Evolutionary conservation across 257 asterid genomes (phyloP).

Genomic region (Solanum chmielewskii): DNA sequence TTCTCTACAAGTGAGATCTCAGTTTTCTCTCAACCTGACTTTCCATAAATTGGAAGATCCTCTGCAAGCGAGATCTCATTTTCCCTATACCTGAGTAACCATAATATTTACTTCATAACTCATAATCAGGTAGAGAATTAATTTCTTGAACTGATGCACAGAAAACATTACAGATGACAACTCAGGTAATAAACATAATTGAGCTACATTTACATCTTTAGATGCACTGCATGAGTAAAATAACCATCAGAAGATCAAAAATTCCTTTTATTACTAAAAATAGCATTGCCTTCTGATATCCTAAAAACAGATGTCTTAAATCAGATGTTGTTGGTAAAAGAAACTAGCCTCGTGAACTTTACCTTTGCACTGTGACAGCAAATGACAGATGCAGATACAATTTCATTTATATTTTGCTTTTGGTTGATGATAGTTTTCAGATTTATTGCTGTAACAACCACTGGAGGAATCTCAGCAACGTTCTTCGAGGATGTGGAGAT

Average conservation of each 20-base stretch:
- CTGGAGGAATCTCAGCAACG: slow-evolving; percentile 65
- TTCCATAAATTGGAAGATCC: background rate
- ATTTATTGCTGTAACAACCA: slow-evolving; percentile 73
- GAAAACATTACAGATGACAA: background rate
- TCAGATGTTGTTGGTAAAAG: background rate
- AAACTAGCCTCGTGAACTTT: slow-evolving; percentile 12
- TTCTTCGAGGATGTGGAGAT: slow-evolving; percentile 47
- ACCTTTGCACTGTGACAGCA: slow-evolving; percentile 94
- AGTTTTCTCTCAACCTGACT: background rate
- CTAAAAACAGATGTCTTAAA: background rate
- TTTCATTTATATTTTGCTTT: slow-evolving; percentile 69
- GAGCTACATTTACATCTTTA: background rate
- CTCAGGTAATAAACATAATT: background rate
- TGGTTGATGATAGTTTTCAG: slow-evolving; percentile 78
- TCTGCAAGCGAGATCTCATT: background rate
- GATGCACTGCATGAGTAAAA: background rate
- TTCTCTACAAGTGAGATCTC: background rate
- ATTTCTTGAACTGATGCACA: background rate
- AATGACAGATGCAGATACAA: slow-evolving; percentile 85
- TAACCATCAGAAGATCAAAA: background rate
- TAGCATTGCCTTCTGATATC: background rate
- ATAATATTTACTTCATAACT: background rate
- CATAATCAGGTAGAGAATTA: background rate
- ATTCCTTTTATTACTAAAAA: background rate
- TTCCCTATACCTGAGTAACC: background rate